Evolutionary conservation across 345 rosid genomes (phyloP).

Genomic region (Eucalyptus cloeziana): DNA sequence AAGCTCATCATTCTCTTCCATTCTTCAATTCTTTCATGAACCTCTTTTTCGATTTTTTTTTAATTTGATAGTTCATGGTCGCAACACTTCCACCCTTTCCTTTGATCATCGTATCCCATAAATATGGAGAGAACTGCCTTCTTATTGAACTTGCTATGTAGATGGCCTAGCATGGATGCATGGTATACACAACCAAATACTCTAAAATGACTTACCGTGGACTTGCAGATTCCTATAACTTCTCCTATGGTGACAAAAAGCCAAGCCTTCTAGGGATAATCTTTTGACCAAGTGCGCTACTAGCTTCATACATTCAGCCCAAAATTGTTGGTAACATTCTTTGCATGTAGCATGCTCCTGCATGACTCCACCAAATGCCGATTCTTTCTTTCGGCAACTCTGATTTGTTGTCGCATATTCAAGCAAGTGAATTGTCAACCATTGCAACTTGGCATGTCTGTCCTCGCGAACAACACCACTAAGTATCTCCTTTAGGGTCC

Average conservation of each 20-base stretch:
- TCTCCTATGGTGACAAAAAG: neutral
- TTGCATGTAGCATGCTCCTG: neutral
- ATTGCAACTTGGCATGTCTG: neutral
- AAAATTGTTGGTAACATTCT: too few species aligned
- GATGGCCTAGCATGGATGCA: neutral
- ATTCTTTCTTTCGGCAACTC: too few species aligned
- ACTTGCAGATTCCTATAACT: fast-evolving
- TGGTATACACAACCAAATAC: neutral
- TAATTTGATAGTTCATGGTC: neutral
- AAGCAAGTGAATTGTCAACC: neutral
- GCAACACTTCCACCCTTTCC: neutral
- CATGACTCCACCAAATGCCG: too few species aligned
- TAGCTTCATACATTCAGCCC: neutral
- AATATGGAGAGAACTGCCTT: neutral
- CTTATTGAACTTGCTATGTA: neutral
- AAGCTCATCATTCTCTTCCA: neutral
- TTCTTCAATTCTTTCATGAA: neutral
- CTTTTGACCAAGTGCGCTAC: neutral
- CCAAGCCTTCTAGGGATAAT: neutral
- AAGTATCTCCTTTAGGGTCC: neutral
- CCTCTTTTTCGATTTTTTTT: neutral
- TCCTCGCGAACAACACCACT: fast-evolving
- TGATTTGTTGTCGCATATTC: too few species aligned
- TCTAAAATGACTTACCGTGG: neutral
- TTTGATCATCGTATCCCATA: neutral